A percentile compares a stretch with the other conserved stretches of the same genome.
Evolutionary conservation across 768 basidiomycete genomes (phyloP).

Genomic region (Russula lepida): DNA sequence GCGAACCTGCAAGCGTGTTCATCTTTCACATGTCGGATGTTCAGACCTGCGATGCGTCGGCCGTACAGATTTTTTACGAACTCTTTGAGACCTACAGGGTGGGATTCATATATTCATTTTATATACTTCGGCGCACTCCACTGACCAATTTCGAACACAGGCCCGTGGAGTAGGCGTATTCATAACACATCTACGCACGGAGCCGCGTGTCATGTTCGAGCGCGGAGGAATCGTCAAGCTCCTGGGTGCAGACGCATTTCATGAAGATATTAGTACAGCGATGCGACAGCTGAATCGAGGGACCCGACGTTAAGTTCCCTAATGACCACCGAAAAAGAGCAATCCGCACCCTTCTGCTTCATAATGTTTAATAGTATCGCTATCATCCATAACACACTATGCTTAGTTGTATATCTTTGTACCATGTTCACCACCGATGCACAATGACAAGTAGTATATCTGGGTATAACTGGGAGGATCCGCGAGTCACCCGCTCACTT

Average conservation of each 20-base stretch:
- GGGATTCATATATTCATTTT: slow-evolving; percentile 8
- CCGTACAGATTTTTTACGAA: slow-evolving; percentile 77
- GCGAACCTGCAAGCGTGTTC: slow-evolving; percentile 64
- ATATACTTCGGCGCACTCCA: not conserved
- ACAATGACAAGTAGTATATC: no score
- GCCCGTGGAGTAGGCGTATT: slow-evolving; percentile 38
- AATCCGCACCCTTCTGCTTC: not conserved
- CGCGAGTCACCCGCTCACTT: no score
- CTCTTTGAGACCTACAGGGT: slow-evolving; percentile 73
- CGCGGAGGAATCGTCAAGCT: slow-evolving; percentile 37
- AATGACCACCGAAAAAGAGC: not conserved
- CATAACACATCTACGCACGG: slow-evolving; percentile 38
- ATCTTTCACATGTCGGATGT: slow-evolving; percentile 95
- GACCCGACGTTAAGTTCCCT: not conserved
- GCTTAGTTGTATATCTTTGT: no score
- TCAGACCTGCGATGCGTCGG: slow-evolving; percentile 87
- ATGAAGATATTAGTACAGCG: slow-evolving; percentile 36
- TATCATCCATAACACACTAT: no score
- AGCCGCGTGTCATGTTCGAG: slow-evolving; percentile 33
- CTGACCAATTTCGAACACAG: slow-evolving; percentile 24
- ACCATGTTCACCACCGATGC: no score
- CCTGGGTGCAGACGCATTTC: slow-evolving; percentile 39
- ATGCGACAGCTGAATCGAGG: slow-evolving; percentile 32
- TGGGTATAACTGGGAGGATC: no score
- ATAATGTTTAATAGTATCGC: not conserved